Evolutionary conservation across 345 rosid genomes (phyloP).

Genomic region (Sonneratia alba): DNA sequence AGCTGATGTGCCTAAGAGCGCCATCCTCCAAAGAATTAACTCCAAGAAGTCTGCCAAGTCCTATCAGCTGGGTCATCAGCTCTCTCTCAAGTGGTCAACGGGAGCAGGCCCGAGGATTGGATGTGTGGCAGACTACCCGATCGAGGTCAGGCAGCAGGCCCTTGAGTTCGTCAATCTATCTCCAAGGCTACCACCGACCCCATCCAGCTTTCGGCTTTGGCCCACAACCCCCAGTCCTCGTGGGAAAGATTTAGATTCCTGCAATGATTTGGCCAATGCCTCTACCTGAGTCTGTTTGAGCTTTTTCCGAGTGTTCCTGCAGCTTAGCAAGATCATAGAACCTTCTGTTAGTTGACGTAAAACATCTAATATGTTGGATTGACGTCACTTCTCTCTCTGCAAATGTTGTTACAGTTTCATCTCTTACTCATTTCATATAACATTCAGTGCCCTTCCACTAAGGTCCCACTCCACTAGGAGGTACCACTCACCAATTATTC

Average conservation of each 20-base stretch:
- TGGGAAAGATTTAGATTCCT: not conserved
- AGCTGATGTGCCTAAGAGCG: conserved; percentile 47
- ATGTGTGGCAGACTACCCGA: conserved; percentile 85
- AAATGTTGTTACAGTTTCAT: not conserved
- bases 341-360: not conserved
- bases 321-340: not conserved
- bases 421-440: not conserved
- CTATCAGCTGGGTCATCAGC: conserved; percentile 72
- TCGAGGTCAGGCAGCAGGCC: conserved; percentile 67
- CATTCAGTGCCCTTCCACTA: conserved; percentile 2
- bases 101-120: conserved; percentile 96
- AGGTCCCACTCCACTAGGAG: not conserved
- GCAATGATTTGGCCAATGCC: not conserved
- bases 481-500: not conserved
- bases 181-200: conserved; percentile 34
- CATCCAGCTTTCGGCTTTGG: conserved; percentile 2
- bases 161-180: conserved; percentile 70
- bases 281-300: not conserved
- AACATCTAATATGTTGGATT: not conserved
- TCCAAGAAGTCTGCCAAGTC: conserved; percentile 70
- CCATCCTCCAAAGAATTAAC: conserved; percentile 69
- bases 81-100: conserved; percentile 75
- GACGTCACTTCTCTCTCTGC: not conserved
- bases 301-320: not conserved
- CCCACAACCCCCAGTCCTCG: conserved; percentile 5